Base-by-base conservation (phyloP, 495 filamentous ascomycete genomes). In the Hyphodiscus hymeniophilus region DNA sequence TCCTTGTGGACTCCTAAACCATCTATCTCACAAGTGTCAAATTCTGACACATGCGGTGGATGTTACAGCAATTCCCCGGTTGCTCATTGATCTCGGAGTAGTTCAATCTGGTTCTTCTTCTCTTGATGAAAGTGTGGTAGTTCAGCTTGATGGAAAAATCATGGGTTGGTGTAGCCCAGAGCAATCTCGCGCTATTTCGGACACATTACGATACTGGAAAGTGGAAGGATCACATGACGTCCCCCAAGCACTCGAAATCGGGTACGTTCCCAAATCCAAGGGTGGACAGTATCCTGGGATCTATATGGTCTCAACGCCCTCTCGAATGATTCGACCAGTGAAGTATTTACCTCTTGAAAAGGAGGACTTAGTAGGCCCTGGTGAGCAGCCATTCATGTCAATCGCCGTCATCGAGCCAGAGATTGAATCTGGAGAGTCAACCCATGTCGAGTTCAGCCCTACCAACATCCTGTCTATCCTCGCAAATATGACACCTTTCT, bases 401-500 rank as follows among this genome's bases (percentile, higher is more conserved):
- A 92, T 97, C 63, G 91, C 92, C 38, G 90, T 88, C 57, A 79
- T 82, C 7, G 79, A 89, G 40, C 72, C 75, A 30, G 92, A 98
- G 61, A 77, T 96, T 55, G 73, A 82, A n/a, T 79, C 86, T 6
- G 87, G 87, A 28, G 76, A 90, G 49, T 88, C 88, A 7, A 94
- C 87, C 10, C 92, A 98, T 59, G 89, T 97, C 22, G 92, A 98
- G 66, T 89, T 82, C 60, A 84, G 89, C 48, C 92, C 92, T 11
- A 97, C 91, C 44, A 94, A 96, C 61, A 96, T 98, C 48, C 80
- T 98, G 43, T 96, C 91, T 16, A 98, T 98, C 54, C 73, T 98
- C 38, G 92, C 92, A 53, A 98, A 97, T 70, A 91, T 94, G 85
- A 98, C 92, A 2, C 92, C 92, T 11, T 98, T 97, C 68, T 95